Percentiles rank a stretch among this genome's conserved stretches.
Conservation (phyloP, 164 flowering plant genomes). For the Sedum album region DNA sequence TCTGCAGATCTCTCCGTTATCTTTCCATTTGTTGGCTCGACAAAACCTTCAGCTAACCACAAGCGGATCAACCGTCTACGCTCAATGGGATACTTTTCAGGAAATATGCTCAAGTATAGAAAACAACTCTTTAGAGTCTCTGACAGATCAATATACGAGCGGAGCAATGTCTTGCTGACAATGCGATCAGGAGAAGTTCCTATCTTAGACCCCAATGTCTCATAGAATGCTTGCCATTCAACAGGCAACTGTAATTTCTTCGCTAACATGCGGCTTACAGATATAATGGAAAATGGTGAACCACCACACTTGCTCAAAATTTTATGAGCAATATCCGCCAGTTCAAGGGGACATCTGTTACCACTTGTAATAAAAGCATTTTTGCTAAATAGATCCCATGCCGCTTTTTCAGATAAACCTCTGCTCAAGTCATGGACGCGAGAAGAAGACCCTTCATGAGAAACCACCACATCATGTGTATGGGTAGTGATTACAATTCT, state of each 20-base stretch:
- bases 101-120: conserved; percentile 6
- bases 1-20: conserved; percentile 20
- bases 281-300: neutral
- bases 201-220: neutral
- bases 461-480: neutral
- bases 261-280: neutral
- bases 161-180: neutral
- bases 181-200: neutral
- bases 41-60: conserved; percentile 21
- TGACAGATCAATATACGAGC: neutral
- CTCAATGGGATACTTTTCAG: neutral
- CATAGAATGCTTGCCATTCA: conserved; percentile 3
- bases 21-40: conserved; percentile 12
- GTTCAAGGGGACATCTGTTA: neutral
- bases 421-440: neutral
- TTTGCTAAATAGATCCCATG: neutral
- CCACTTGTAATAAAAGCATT: neutral
- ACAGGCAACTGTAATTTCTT: neutral
- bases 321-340: neutral
- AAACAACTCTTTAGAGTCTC: conserved; percentile 1
- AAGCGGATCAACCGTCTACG: conserved; percentile 5
- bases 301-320: conserved; percentile 5
- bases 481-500: neutral
- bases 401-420: neutral
- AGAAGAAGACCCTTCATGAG: neutral